Base-by-base conservation (phyloP, 1,284 basidiomycete genomes). In the Lentinula novae-zelandiae region DNA sequence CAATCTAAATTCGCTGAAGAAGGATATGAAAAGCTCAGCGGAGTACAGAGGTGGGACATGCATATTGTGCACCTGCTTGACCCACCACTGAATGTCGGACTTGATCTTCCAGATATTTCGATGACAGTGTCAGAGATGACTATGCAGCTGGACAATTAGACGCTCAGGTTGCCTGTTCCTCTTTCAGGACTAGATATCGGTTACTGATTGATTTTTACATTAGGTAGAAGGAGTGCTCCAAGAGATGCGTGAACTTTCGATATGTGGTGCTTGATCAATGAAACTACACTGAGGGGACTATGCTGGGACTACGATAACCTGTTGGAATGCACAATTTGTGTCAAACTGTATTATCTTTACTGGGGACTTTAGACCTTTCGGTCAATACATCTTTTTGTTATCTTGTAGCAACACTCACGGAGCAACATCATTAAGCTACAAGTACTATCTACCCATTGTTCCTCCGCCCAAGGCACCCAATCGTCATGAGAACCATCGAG, bases 81-180 rank as follows among this genome's bases (percentile, higher is more conserved):
- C 13, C 44, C 34, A 20, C 57, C 13, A 49, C n/a, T 7, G n/a
- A n/a, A 31, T 33, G 33, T 56, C 40, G 3, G 42, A 13, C 57
- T 42, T 17, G n/a, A 36, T 42, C 56, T 49, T 10, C 60, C 10
- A 92, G 91, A 65, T 99, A 96, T 76, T 97, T 98, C 70, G 81
- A 85, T 2, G 95, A 97, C 52, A 88, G 80, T 64, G 93, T 97
- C 44, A 84, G 96, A 64, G 95, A 98, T 68, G 95, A 99, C 69
- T 99, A 99, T 71, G 96, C 97, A 22, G 93, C 95, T 57, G 96
- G 96, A 5, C 92, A 95, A 72, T 80, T 99, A 58, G 96, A 99
- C 72, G 89, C 90, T 40, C 95, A 99, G 82, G 93, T 91, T 66
- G 61, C 74, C 27, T 3, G 3, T 27, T 27, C 27, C 27, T 27